phyloP scores from a whole-genome alignment of 495 filamentous ascomycete genomes.

The Amniculicola lignicola region DNA sequence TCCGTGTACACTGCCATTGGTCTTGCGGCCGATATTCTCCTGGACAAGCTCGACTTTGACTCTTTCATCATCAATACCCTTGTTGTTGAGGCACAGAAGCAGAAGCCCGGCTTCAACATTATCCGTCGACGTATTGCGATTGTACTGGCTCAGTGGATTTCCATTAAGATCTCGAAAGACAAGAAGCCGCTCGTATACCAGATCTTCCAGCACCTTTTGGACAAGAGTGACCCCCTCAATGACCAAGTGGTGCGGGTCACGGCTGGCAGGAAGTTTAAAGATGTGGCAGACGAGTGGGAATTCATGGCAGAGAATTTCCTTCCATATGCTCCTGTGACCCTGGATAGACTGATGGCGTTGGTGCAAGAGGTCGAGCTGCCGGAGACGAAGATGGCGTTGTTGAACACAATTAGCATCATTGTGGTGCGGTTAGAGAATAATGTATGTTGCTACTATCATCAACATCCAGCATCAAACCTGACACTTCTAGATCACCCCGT shows the following conservation, averaged over 20 bases:
- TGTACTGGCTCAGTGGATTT: conserved; percentile 83
- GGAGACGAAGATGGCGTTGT: conserved; percentile 81
- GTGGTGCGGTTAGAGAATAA: conserved; percentile 75
- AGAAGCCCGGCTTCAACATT: conserved; percentile 73
- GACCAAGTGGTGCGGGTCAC: conserved; percentile 91
- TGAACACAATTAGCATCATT: conserved; percentile 77
- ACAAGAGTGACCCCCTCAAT: conserved; percentile 71
- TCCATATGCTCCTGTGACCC: conserved; percentile 66
- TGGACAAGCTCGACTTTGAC: conserved; percentile 73
- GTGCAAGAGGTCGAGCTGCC: conserved; percentile 76
- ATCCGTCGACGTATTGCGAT: conserved; percentile 87
- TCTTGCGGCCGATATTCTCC: conserved; percentile 72
- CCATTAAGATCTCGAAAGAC: conserved; percentile 62
- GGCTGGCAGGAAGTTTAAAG: conserved; percentile 76
- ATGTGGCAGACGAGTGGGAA: conserved; percentile 77
- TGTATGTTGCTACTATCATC: conserved; percentile 44
- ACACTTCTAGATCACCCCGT: conserved; percentile 56
- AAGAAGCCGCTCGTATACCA: conserved; percentile 75
- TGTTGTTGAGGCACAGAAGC: conserved; percentile 72
- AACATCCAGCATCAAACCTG: not conserved
- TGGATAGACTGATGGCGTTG: conserved; percentile 67
- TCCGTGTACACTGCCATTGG: conserved; percentile 92
- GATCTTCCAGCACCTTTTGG: conserved; percentile 84
- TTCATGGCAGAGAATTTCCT: conserved; percentile 67
- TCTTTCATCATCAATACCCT: conserved; percentile 69